Evolutionary conservation across 1,139 yeast species (phyloP), one percentile per base, ranked within the genome.

Genomic region (Kurtzmaniella quercitrusa): DNA sequence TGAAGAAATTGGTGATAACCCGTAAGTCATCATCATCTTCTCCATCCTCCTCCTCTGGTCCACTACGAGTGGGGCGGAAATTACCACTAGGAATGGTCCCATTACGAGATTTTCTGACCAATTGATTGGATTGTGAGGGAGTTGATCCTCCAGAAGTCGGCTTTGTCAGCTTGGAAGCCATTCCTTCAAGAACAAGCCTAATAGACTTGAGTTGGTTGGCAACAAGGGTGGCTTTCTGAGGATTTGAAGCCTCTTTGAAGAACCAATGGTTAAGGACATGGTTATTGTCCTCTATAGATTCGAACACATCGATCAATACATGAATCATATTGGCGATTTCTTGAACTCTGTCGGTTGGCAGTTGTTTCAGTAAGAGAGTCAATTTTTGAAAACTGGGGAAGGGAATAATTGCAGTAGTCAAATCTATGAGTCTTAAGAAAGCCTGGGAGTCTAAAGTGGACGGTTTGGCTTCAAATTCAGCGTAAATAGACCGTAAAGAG

Each of bases 161-260:
- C n/a, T 37, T 38, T 16, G 50, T 51, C 34, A 43, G 49, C 31
- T 56, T 53, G 40, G 55, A 65, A 23, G 78, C 70, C 59, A 81
- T 66, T 12, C 77, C 75, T 48, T 80, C 85, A 43, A 83, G 66
- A 17, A 81, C 71, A 34, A 68, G 56, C 48, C 83, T 70, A 42
- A 83, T 73, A 3, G 82, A 72, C 49, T 77, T 77, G 50, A 83
- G 62, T 52, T 83, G 88, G 46, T 70, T 75, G 2, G 86, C 79
- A 25, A 82, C 79, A 37, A 83, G 75, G 54, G 70, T 68, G 38
- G 82, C 77, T 52, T 73, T 70, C 57, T 80, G 88, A 53, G 77
- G 51, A 51, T 74, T 68, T 23, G 83, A 56, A 14, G 81, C 75
- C 53, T 72, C 73, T 43, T 72, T 59, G 58, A 74, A 65, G 57